Evolutionary conservation across 1,139 yeast species (phyloP), one percentile per base, ranked within the genome.

Genomic region (Yamadazyma atlantica): DNA sequence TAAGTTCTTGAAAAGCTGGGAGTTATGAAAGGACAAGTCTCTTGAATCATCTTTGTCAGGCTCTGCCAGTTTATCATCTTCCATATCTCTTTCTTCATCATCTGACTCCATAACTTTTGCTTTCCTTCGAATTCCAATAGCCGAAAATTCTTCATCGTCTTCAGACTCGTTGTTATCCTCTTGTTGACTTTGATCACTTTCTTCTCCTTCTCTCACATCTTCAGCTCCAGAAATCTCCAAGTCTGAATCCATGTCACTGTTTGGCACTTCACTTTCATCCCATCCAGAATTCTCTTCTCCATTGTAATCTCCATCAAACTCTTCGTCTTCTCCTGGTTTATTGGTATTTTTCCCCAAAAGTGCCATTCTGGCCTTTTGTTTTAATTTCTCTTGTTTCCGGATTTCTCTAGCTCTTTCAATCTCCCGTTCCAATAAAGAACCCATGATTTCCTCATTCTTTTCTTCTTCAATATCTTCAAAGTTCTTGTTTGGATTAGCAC

Each of bases 341-440:
- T 21, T 39, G 4, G 37, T 53, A 4, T 53, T 56, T 17, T 34
- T 31, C 2, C 50, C 49, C 15, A 48, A 40, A 17, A 65, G 53
- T 2, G 69, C 71, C 37, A 51, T 41, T 37, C 60, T 64, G 2
- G 73, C 74, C 39, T 53, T 62, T 43, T 68, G 74, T 37, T 58
- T 57, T 26, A 64, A 43, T 43, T 73, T 69, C 40, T 78, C 86
- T 39, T 69, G 71, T 48, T 69, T 74, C 40, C 82, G 66, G 23
- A 75, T 67, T 36, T 64, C 68, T 50, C 78, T 61, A 23, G 66
- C 76, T 45, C 82, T 65, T 44, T 74, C 75, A 49, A 79, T 70
- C 52, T 84, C 90, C 41, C 77, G 70, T 47, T 83, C 88, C 46
- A 83, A 64, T 33, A 83, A 62, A n/a, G 66, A 58, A 3, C 71